Percentiles rank a stretch among this genome's conserved stretches.
phyloP scores from a whole-genome alignment of 2,329 filamentous ascomycete species.

The Fusarium fracticaudum region DNA sequence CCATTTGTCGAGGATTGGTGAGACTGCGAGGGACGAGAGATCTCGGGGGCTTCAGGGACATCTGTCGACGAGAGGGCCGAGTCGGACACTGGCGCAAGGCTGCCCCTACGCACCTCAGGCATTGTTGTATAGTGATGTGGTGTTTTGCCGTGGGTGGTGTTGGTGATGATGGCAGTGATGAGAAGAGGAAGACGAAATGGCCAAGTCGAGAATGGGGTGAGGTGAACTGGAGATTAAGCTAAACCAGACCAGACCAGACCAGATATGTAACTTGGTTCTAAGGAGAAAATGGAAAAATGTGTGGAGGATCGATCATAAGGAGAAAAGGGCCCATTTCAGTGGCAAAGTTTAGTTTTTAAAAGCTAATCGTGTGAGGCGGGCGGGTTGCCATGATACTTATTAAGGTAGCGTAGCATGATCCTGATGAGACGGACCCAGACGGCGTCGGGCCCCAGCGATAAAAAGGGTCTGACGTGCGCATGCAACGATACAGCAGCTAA shows the following conservation, averaged over 20 bases:
- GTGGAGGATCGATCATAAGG: neutral
- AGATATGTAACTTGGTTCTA: neutral
- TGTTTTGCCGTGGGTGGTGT: neutral
- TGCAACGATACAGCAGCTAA: neutral
- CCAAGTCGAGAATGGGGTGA: neutral
- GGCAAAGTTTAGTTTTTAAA: slow-evolving; percentile 20
- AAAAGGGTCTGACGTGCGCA: slow-evolving; percentile 2
- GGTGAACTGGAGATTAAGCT: neutral
- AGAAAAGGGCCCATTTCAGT: slow-evolving; percentile 12
- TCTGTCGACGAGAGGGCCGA: slow-evolving; percentile 31
- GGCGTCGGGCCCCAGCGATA: neutral
- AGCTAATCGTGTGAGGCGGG: neutral
- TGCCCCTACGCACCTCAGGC: slow-evolving; percentile 46
- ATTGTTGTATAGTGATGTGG: slow-evolving; percentile 25
- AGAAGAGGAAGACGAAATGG: neutral
- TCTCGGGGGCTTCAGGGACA: slow-evolving; percentile 3
- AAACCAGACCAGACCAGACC: slow-evolving; percentile 5
- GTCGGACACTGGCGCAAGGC: slow-evolving; percentile 34
- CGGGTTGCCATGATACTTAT: neutral
- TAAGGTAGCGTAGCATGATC: slow-evolving; percentile 3
- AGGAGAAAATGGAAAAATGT: neutral
- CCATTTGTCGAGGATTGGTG: slow-evolving; percentile 15
- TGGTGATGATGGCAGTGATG: neutral
- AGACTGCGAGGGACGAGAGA: slow-evolving; percentile 30
- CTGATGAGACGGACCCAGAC: neutral